phyloP scores from a whole-genome alignment of 2,329 filamentous ascomycete species.

The Blastomyces parvus region DNA sequence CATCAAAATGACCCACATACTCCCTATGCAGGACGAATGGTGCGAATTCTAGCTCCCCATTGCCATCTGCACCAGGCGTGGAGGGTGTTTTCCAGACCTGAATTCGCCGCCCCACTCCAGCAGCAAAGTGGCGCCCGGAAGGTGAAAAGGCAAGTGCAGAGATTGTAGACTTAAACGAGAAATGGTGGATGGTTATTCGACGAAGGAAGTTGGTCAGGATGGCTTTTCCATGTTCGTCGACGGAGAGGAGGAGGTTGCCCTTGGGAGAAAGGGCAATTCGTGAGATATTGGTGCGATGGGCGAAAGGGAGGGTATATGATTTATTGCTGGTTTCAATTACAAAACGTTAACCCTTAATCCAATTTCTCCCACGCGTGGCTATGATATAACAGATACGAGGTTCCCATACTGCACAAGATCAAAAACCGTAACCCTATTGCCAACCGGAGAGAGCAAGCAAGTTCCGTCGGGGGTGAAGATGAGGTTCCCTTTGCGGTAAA shows the following conservation, averaged over 20 bases:
- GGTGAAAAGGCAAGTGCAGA: constrained; percentile 84
- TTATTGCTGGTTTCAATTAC: constrained; percentile 27
- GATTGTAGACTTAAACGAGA: constrained; percentile 80
- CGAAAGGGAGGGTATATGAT: constrained; percentile 53
- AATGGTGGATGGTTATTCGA: constrained; percentile 81
- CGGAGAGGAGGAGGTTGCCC: constrained; percentile 82
- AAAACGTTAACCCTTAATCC: constrained; percentile 5
- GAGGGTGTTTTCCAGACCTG: constrained; percentile 96
- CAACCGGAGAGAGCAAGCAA: constrained; percentile 89
- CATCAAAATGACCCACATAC: constrained; percentile 81
- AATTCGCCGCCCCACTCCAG: constrained; percentile 73
- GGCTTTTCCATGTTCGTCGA: constrained; percentile 89
- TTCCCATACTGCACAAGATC: constrained; percentile 74
- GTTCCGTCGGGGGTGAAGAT: constrained; percentile 95
- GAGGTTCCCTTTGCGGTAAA: constrained; percentile 96
- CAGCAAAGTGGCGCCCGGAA: constrained; percentile 81
- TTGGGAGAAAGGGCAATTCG: constrained; percentile 79
- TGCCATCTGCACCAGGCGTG: constrained; percentile 66
- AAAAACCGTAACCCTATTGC: constrained; percentile 91
- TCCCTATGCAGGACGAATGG: constrained; percentile 84
- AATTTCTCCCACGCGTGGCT: background rate
- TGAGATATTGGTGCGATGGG: constrained; percentile 87
- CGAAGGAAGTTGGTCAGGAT: constrained; percentile 86
- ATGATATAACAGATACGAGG: background rate
- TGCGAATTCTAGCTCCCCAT: constrained; percentile 84